A percentile compares a stretch with the other conserved stretches of the same genome.
Evolutionary conservation across 2,329 filamentous ascomycete genomes (phyloP).

Genomic region (Monilinia aucupariae): DNA sequence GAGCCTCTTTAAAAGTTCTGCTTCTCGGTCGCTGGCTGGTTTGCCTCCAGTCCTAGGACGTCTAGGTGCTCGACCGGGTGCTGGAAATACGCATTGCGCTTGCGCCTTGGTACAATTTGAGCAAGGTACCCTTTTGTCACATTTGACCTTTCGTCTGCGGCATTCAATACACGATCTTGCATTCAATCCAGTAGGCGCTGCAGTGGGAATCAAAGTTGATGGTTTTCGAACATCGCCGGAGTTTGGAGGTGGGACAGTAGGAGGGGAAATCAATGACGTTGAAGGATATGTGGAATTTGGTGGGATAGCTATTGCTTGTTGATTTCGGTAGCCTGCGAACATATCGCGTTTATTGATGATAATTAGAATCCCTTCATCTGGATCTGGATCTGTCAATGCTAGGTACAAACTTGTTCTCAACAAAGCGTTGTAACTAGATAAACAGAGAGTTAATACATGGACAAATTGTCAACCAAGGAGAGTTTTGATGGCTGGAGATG

Average conservation of each 20-base stretch:
- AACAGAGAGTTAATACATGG: background rate
- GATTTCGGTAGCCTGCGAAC: constrained; percentile 14
- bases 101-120: constrained; percentile 67
- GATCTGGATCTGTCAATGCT: background rate
- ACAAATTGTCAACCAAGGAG: background rate
- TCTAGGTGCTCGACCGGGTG: constrained; percentile 65
- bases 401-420: background rate
- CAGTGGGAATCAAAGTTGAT: constrained; percentile 19
- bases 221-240: constrained; percentile 18
- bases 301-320: constrained; percentile 4
- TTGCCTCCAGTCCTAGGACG: constrained; percentile 61
- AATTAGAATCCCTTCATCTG: background rate
- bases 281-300: constrained; percentile 8
- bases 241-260: constrained; percentile 11
- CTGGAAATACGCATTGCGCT: constrained; percentile 69
- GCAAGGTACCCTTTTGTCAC: constrained; percentile 69
- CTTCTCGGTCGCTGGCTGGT: constrained; percentile 54
- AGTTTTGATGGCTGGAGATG: background rate
- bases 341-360: constrained; percentile 1
- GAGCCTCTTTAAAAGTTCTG: constrained; percentile 66
- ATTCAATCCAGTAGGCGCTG: constrained; percentile 28
- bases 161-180: constrained; percentile 45
- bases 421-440: background rate
- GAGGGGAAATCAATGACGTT: constrained; percentile 2
- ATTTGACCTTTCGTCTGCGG: constrained; percentile 62